A percentile compares a stretch with the other conserved stretches of the same genome.
phyloP scores from a whole-genome alignment of 202 grass and related monocot species.

The Musa balbisiana region DNA sequence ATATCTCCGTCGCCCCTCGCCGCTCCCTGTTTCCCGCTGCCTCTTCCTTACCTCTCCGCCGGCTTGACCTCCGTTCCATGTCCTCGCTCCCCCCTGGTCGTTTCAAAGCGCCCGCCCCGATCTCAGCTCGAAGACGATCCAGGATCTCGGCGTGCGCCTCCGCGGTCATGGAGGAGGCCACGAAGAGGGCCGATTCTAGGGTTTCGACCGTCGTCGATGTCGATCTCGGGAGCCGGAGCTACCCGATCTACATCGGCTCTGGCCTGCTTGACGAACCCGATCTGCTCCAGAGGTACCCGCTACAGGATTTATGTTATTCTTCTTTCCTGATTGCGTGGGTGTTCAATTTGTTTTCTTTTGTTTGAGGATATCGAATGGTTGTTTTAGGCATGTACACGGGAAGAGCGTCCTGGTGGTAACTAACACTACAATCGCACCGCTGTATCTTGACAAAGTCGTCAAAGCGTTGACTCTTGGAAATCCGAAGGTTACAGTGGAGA shows the following conservation, averaged over 20 bases:
- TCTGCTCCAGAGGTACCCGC: conserved; percentile 69
- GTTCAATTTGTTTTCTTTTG: conserved; percentile 2
- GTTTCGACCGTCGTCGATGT: conserved; percentile 79
- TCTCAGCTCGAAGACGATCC: conserved; percentile 7
- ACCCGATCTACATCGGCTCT: conserved; percentile 90
- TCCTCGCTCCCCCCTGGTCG: background rate
- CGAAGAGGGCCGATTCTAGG: conserved; percentile 32
- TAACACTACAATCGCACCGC: conserved; percentile 78
- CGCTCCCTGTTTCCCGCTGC: background rate
- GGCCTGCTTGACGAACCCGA: conserved; percentile 70
- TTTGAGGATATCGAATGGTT: background rate
- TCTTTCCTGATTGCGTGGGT: background rate
- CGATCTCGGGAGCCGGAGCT: conserved; percentile 88
- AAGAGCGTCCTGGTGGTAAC: conserved; percentile 93
- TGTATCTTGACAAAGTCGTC: conserved; percentile 85
- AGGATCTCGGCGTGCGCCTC: conserved; percentile 35
- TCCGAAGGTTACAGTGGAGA: conserved; percentile 61
- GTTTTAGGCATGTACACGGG: conserved; percentile 78
- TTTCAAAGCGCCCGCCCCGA: background rate
- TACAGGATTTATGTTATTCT: background rate
- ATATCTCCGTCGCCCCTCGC: background rate
- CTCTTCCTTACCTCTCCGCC: background rate
- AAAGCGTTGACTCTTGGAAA: conserved; percentile 71
- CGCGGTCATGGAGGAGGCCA: conserved; percentile 46
- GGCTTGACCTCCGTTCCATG: background rate